Percentiles rank a stretch among this genome's conserved stretches.
These are phyloP conservation scores for Globisporangium paddicum DNA, from an alignment of 352 stramenopile species.

Conservation along the genomic window DNA sequence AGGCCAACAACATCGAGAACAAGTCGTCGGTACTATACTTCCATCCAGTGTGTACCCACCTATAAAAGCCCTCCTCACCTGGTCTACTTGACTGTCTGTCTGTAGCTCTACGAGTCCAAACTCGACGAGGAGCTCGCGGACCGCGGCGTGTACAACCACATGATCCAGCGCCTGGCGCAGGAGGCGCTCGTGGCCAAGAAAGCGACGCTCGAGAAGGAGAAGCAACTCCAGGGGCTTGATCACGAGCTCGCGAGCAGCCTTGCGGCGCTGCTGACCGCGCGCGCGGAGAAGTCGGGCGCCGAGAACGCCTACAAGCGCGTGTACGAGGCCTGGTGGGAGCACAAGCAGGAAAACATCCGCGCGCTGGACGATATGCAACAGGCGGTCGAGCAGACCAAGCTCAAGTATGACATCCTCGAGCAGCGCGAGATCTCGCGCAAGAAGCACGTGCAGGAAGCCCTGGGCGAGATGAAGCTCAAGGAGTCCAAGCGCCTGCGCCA, in stretches of 20 bases:
- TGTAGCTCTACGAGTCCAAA: conserved; percentile 71
- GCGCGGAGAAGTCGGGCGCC: conserved; percentile 67
- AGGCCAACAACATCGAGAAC: conserved; percentile 71
- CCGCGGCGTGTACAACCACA: conserved; percentile 75
- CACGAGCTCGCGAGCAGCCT: conserved; percentile 54
- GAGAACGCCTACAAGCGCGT: conserved; percentile 63
- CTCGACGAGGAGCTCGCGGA: conserved; percentile 69
- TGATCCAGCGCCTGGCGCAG: conserved; percentile 66
- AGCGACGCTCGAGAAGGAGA: conserved; percentile 53
- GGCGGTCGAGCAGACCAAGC: conserved; percentile 64
- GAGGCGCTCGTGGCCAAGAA: conserved; percentile 68
- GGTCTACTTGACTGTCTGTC: background rate
- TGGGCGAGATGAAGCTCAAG: conserved; percentile 69
- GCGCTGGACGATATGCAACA: conserved; percentile 73
- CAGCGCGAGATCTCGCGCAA: conserved; percentile 70
- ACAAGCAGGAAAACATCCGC: conserved; percentile 67
- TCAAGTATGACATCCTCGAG: conserved; percentile 74
- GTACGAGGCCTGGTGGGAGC: conserved; percentile 63
- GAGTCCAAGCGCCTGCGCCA: conserved; percentile 64
- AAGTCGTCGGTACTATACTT: conserved; percentile 42
- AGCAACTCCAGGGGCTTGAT: conserved; percentile 44
- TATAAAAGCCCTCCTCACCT: background rate
- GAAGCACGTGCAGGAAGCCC: conserved; percentile 63
- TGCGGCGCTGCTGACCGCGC: conserved; percentile 41
- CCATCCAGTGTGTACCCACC: background rate